Evolutionary conservation across 192 early-diverging fungal genomes (phyloP), one percentile per base, ranked within the genome.

Genomic region (Lobosporangium transversale): DNA sequence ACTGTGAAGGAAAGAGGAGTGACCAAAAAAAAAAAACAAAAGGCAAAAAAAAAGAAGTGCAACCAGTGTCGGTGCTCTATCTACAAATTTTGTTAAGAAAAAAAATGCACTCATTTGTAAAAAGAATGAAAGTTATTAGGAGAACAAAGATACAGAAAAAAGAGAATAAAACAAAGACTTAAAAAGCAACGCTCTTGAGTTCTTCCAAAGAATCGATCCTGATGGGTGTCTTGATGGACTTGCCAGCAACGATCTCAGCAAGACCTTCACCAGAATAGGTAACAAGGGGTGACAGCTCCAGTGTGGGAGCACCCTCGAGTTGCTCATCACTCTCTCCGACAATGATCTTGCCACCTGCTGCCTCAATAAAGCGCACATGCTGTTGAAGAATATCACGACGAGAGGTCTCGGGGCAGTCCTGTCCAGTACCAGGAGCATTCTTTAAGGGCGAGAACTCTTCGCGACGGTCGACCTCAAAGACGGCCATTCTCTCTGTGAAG

Each of bases 391-490:
- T 86, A 71, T 96, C 94, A 29, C 81, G 79, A 50, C 95, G 83
- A 49, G 89, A 92, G 0, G 96, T 98, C 64, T 92, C 91, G 15
- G 96, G 96, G 37, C 84, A 90, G 73, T 98, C 95, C n/a, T 73
- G 78, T 64, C 88, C 92, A 37, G 85, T 68, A 36, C 93, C 93
- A 9, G 93, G 90, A 12, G 90, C 93, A 70, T 98, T 98, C 87
- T 98, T 98, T 55, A 98, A 85, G 15, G 95, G 96, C 21, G 92
- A 93, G 68, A 98, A 98, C 84, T 97, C 95, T 53, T 94, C 93
- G 10, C 81, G 79, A 26, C 96, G 90, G 49, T 88, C 87, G 17
- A 90, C 89, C 68, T 98, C 95, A 20, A 98, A 78, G 37, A 95
- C 91, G 15, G 94, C 91, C 81, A 98, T 86, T 50, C 81, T 52